Conservation (phyloP, 805 yeast genomes). For the Metschnikowia anglica region DNA sequence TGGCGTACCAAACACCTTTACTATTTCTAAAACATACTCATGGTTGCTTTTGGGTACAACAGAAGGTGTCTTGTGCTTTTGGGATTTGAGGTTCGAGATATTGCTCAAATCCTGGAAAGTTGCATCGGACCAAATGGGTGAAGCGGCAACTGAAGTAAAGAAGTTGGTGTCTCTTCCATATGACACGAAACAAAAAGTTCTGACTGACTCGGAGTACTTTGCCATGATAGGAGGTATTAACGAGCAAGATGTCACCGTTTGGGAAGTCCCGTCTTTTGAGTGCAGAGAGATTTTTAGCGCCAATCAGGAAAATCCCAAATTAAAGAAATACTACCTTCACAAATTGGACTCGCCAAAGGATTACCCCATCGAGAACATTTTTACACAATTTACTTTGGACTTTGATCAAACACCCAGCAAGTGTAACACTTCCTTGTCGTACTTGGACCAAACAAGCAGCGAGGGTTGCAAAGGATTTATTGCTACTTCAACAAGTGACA, state of each 20-base stretch:
- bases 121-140: constrained; percentile 31
- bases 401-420: constrained; percentile 15
- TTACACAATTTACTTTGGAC: constrained; percentile 22
- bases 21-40: constrained; percentile 49
- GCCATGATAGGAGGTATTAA: constrained; percentile 69
- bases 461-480: constrained; percentile 15
- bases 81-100: constrained; percentile 75
- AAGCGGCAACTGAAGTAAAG: constrained; percentile 42
- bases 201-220: constrained; percentile 21
- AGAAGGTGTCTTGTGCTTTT: constrained; percentile 69
- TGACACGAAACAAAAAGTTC: not conserved
- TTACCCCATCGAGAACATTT: constrained; percentile 20
- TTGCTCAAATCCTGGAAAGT: constrained; percentile 64
- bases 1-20: constrained; percentile 65
- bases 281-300: constrained; percentile 45
- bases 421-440: constrained; percentile 11
- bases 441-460: not conserved
- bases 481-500: constrained; percentile 30
- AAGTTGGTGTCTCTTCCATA: constrained; percentile 46
- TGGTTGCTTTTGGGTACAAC: constrained; percentile 79
- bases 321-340: constrained; percentile 26
- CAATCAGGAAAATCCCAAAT: constrained; percentile 20
- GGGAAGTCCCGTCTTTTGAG: constrained; percentile 69
- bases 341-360: constrained; percentile 23
- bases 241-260: constrained; percentile 58